Conservation (phyloP, 305 asterid species). For the Fraxinus dipetala region DNA sequence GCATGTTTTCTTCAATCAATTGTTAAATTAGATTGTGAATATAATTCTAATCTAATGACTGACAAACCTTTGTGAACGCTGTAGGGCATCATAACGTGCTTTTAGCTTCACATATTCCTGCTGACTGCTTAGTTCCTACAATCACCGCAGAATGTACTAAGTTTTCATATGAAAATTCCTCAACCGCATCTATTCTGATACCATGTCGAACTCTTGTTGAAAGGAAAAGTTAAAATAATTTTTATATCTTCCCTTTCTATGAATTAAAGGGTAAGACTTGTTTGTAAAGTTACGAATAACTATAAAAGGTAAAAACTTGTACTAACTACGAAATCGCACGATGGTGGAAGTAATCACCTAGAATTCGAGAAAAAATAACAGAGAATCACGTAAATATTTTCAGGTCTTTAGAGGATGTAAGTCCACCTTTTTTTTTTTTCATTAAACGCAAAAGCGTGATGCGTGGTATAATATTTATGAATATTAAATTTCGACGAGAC, state of each 20-base stretch:
- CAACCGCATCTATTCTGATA: neutral
- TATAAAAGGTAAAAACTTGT: neutral
- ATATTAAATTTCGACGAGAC: neutral
- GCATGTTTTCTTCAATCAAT: neutral
- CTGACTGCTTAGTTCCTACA: constrained; percentile 63
- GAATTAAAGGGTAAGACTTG: neutral
- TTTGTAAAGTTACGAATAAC: too few species aligned
- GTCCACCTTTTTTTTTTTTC: neutral
- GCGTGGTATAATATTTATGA: neutral
- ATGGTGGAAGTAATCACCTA: neutral
- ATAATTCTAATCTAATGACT: neutral
- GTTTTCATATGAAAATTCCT: neutral
- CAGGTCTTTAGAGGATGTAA: neutral
- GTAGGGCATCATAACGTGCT: constrained; percentile 59
- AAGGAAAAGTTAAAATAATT: neutral
- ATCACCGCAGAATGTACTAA: neutral
- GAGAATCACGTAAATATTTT: too few species aligned
- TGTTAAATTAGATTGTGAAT: neutral
- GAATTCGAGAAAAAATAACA: too few species aligned
- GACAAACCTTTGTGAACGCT: constrained; percentile 51
- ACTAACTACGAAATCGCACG: neutral
- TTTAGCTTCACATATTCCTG: constrained; percentile 66
- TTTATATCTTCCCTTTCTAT: neutral
- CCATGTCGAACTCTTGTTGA: neutral
- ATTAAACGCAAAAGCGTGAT: neutral